Evolutionary conservation across 345 rosid species (phyloP).

Genomic region (Corchorus olitorius): DNA sequence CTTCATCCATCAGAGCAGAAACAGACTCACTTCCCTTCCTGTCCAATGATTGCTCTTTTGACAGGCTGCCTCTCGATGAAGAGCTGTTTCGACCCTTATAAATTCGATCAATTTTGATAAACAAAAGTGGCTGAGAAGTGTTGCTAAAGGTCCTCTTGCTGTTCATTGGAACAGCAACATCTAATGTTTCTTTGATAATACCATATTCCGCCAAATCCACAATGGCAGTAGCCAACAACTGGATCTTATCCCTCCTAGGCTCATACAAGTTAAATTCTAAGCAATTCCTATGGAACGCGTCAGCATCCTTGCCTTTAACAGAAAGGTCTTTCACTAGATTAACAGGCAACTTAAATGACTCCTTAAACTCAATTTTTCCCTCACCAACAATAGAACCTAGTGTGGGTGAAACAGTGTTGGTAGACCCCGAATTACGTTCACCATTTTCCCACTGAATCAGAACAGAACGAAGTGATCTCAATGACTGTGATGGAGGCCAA

Average conservation of each 20-base stretch:
- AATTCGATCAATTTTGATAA: slow-evolving; percentile 58
- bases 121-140: slow-evolving; percentile 70
- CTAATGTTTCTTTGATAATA: slow-evolving; percentile 50
- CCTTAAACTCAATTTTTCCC: slow-evolving; percentile 84
- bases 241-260: slow-evolving; percentile 86
- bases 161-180: slow-evolving; percentile 63
- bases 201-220: slow-evolving; percentile 82
- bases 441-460: slow-evolving; percentile 91
- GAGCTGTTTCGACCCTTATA: slow-evolving; percentile 43
- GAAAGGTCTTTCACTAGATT: slow-evolving; percentile 61
- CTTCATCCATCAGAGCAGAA: slow-evolving; percentile 75
- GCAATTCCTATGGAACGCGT: slow-evolving; percentile 61
- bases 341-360: slow-evolving; percentile 75
- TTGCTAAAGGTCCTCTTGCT: slow-evolving; percentile 74
- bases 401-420: slow-evolving; percentile 63
- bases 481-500: slow-evolving; percentile 98
- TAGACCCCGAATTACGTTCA: slow-evolving; percentile 67
- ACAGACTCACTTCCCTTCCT: slow-evolving; percentile 66
- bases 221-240: slow-evolving; percentile 72
- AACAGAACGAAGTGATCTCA: slow-evolving; percentile 80
- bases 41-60: slow-evolving; percentile 42
- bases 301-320: slow-evolving; percentile 53
- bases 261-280: slow-evolving; percentile 81
- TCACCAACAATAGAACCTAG: slow-evolving; percentile 73
- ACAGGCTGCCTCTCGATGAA: slow-evolving; percentile 39